phyloP scores from a whole-genome alignment of 1,139 yeast genomes.

The Taiozyma onychis region DNA sequence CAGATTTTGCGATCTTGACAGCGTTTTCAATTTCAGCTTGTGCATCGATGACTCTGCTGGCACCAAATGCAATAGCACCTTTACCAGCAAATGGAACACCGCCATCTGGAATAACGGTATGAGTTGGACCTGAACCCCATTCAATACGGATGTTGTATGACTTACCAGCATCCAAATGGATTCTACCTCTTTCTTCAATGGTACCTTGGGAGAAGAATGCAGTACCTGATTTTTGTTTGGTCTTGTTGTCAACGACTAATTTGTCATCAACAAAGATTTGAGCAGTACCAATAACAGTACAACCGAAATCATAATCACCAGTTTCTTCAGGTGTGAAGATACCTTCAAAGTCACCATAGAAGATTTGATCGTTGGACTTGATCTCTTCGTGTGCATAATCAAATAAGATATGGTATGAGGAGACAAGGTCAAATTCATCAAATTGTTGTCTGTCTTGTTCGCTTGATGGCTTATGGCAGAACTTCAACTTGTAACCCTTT shows the following conservation, averaged over 20 bases:
- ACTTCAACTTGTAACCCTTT: conserved; percentile 36
- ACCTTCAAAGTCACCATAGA: conserved; percentile 44
- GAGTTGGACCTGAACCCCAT: conserved; percentile 49
- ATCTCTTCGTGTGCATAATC: conserved; percentile 39
- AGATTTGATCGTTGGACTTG: conserved; percentile 21
- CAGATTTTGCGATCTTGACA: conserved; percentile 36
- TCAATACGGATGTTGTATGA: conserved; percentile 40
- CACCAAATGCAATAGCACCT: conserved; percentile 35
- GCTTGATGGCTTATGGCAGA: conserved; percentile 35
- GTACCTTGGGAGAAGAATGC: conserved; percentile 50
- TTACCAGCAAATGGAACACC: conserved; percentile 34
- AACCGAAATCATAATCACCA: conserved; percentile 47
- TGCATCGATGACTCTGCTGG: conserved; percentile 26
- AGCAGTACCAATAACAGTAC: conserved; percentile 48
- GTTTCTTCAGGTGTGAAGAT: conserved; percentile 39
- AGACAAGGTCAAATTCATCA: conserved; percentile 31
- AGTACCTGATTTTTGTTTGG: conserved; percentile 43
- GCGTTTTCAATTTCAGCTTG: conserved; percentile 35
- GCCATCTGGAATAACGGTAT: conserved; percentile 21
- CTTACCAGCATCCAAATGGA: conserved; percentile 36
- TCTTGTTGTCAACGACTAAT: conserved; percentile 51
- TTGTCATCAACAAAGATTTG: conserved; percentile 45
- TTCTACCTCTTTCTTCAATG: conserved; percentile 38
- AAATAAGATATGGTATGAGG: conserved; percentile 38
- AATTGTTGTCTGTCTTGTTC: conserved; percentile 31